Base-by-base conservation (phyloP, 129 eudicot species). In the Deinandra increscens region DNA sequence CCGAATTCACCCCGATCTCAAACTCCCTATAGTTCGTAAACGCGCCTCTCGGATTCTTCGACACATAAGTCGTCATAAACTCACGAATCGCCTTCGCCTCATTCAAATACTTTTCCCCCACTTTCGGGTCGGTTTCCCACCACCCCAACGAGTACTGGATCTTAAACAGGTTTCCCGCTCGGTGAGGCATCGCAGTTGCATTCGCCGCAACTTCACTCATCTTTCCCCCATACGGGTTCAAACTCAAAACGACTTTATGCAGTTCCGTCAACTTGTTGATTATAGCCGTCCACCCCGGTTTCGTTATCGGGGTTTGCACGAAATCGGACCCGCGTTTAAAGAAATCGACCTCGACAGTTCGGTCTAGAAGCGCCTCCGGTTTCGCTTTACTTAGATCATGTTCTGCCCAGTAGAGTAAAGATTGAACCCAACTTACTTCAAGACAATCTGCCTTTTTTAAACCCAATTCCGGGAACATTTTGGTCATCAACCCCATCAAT, bases 121-220 rank as follows among this genome's bases (percentile, higher is more conserved):
- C 69, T 55, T 63, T 50, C 13, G 69, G 49, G 31, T 65, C 83
- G 1, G 9, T 64, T 0, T 78, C 85, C 12, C 43, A 41, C 94
- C 94, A 87, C 12, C 54, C 56, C 19, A 79, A 77, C 1, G 62
- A 74, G 58, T 84, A 82, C 42, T 72, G 81, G 3, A 88, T 79
- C 42, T 78, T 75, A 60, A 14, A 88, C 11, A 85, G 9, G 79
- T 85, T 88, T 45, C 91, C 96, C 12, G 79, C 78, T 9, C 95
- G 75, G 60, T 85, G 95, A 4, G 91, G 88, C 37, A 82, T 82
- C 18, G 95, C 80, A 9, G 79, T 79, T 23, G 78, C 74, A 4
- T 79, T 54, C 4, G 83, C 73, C 0, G 85, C 36, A 38, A 88
- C n/a, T 2, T 79, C 83, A 31, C 45, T 63, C 91, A 88, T 82